Conservation (phyloP, 805 yeast species). For the Metschnikowia reukaufii region DNA sequence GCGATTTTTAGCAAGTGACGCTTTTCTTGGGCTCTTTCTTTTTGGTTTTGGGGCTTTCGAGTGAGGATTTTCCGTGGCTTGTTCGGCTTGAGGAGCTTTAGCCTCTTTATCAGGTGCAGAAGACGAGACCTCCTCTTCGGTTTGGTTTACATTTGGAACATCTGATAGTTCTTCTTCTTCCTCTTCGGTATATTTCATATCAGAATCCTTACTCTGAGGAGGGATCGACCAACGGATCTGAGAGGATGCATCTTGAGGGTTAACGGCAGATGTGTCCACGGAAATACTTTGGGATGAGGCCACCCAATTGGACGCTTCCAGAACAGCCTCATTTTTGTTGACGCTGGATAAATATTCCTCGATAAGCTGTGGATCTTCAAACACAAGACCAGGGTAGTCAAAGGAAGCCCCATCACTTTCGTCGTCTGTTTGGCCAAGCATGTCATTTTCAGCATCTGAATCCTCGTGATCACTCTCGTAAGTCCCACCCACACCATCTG, state of each 20-base stretch:
- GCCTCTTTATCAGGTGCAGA: background rate
- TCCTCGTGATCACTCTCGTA: background rate
- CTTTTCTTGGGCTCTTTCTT: background rate
- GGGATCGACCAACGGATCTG: conserved; percentile 2
- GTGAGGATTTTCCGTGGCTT: background rate
- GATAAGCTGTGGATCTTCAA: background rate
- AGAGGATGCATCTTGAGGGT: background rate
- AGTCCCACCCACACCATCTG: background rate
- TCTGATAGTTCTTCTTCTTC: background rate
- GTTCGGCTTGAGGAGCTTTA: background rate
- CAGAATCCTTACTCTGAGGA: conserved; percentile 8
- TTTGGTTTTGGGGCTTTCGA: conserved; percentile 2
- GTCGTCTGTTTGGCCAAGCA: no score
- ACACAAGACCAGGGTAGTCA: background rate
- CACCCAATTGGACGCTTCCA: background rate
- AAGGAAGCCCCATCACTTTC: background rate
- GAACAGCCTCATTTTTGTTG: background rate
- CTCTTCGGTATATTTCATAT: background rate
- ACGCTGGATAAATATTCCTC: background rate
- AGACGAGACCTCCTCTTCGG: no score
- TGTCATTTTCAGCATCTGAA: background rate
- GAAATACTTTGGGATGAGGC: conserved; percentile 3
- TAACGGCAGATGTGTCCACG: background rate
- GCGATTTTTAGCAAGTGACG: background rate
- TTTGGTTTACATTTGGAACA: no score